Conservation (phyloP, 1,139 yeast species). For the Petasospora fabianii region DNA sequence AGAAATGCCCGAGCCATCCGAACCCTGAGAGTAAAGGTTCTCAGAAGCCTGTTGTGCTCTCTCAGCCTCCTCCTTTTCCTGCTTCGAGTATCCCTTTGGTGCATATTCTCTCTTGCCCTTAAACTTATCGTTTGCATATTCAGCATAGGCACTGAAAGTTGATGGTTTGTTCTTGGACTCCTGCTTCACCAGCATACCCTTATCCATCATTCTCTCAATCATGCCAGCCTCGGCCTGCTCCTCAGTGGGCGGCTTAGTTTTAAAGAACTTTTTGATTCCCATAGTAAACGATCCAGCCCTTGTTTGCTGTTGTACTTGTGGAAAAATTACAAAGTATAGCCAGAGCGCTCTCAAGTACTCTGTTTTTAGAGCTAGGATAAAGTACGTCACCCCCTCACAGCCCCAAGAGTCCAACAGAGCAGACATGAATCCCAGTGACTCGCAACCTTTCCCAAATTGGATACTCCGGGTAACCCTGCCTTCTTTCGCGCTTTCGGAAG, state of each 20-base stretch:
- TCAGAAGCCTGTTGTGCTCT: background rate
- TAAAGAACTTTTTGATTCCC: slow-evolving; percentile 47
- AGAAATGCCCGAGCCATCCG: slow-evolving; percentile 1
- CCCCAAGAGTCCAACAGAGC: too few relatives aligned
- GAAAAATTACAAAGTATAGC: too few relatives aligned
- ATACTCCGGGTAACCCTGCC: too few relatives aligned
- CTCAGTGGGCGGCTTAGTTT: slow-evolving; percentile 44
- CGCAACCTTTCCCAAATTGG: too few relatives aligned
- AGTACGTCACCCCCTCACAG: too few relatives aligned
- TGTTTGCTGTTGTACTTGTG: too few relatives aligned
- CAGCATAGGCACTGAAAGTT: slow-evolving; percentile 62
- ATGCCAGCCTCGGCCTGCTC: slow-evolving; percentile 60
- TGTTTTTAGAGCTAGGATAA: too few relatives aligned
- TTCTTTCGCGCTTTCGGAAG: background rate
- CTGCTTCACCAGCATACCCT: slow-evolving; percentile 50
- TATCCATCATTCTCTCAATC: slow-evolving; percentile 45
- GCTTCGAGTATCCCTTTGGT: slow-evolving; percentile 41
- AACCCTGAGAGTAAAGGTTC: slow-evolving; percentile 10
- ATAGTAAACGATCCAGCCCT: too few relatives aligned
- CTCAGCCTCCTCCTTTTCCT: slow-evolving; percentile 13
- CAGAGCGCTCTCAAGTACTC: too few relatives aligned
- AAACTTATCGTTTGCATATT: slow-evolving; percentile 24
- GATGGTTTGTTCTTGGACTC: slow-evolving; percentile 38
- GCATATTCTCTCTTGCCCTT: slow-evolving; percentile 37
- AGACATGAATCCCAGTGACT: too few relatives aligned